Conservation (phyloP, 2,329 filamentous ascomycete species). For the Ambrosiella cleistominuta region DNA sequence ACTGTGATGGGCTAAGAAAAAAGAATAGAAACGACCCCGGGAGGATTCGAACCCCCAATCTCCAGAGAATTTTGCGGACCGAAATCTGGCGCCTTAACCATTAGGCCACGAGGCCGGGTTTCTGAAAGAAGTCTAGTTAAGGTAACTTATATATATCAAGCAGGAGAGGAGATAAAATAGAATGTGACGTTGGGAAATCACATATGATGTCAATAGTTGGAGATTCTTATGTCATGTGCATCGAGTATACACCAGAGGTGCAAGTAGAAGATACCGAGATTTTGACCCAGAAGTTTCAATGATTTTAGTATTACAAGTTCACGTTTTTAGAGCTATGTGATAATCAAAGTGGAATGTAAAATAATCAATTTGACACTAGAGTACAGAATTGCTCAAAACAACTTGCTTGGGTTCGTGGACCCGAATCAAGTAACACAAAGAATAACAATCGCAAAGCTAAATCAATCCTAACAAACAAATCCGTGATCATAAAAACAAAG, state of each 20-base stretch:
- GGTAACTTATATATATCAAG: neutral
- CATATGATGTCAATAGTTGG: too few species aligned
- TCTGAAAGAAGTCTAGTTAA: neutral
- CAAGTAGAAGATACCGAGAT: too few species aligned
- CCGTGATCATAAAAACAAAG: neutral
- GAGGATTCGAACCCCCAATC: slow-evolving; percentile 14
- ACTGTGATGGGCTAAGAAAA: neutral
- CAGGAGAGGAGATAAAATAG: neutral
- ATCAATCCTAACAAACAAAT: neutral
- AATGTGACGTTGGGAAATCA: too few species aligned
- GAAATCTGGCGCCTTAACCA: slow-evolving; percentile 14
- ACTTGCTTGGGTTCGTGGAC: neutral
- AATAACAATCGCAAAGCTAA: neutral
- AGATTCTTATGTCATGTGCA: too few species aligned
- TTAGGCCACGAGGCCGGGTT: slow-evolving; percentile 13
- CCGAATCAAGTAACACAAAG: neutral
- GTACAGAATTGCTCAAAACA: neutral
- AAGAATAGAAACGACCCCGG: slow-evolving; percentile 9
- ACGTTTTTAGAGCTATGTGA: neutral
- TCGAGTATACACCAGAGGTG: too few species aligned
- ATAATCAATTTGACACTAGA: neutral
- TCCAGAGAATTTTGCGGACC: slow-evolving; percentile 10
- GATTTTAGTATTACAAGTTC: too few species aligned
- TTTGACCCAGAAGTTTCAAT: too few species aligned
- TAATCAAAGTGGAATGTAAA: neutral